Percentiles rank a stretch among this genome's conserved stretches.
phyloP scores from a whole-genome alignment of 495 filamentous ascomycete species.

The Podospora conica region DNA sequence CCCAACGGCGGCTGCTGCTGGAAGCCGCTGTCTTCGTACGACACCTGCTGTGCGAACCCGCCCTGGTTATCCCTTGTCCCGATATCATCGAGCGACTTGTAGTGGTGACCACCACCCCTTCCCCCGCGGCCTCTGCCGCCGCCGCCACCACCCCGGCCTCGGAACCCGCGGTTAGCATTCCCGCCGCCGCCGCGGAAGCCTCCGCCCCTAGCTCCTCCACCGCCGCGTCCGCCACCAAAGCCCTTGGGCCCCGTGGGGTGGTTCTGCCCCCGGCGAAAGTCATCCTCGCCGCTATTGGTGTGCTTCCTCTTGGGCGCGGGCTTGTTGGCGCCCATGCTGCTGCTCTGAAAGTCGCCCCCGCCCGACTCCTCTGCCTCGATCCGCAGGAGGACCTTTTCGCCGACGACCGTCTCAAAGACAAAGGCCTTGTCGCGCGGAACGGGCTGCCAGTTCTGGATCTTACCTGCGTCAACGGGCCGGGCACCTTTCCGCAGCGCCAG shows the following conservation, averaged over 20 bases:
- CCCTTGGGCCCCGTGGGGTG: slow-evolving; percentile 20
- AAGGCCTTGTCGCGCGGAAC: slow-evolving; percentile 59
- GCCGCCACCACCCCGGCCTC: slow-evolving; percentile 20
- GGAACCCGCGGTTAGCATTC: slow-evolving; percentile 25
- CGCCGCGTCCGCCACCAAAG: slow-evolving; percentile 24
- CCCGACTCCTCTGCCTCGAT: slow-evolving; percentile 62
- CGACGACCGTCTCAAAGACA: slow-evolving; percentile 71
- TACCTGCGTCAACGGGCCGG: slow-evolving; percentile 70
- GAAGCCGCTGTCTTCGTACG: slow-evolving; percentile 36
- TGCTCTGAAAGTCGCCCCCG: slow-evolving; percentile 52
- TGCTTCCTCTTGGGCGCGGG: slow-evolving; percentile 49
- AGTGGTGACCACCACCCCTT: slow-evolving; percentile 31
- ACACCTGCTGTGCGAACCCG: slow-evolving; percentile 31
- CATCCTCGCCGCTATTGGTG: slow-evolving; percentile 43
- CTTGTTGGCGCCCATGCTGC: slow-evolving; percentile 47
- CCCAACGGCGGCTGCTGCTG: slow-evolving; percentile 15
- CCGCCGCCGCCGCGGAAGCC: slow-evolving; percentile 17
- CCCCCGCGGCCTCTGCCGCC: slow-evolving; percentile 19
- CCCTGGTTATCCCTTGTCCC: slow-evolving; percentile 34
- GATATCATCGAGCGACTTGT: slow-evolving; percentile 37
- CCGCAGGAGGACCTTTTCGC: slow-evolving; percentile 76
- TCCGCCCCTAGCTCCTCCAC: slow-evolving; percentile 14
- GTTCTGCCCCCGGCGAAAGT: slow-evolving; percentile 23
- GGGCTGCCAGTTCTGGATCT: slow-evolving; percentile 80
- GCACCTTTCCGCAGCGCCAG: slow-evolving; percentile 64